Conservation (phyloP, 1,139 yeast genomes). For the Candida smagusa region DNA sequence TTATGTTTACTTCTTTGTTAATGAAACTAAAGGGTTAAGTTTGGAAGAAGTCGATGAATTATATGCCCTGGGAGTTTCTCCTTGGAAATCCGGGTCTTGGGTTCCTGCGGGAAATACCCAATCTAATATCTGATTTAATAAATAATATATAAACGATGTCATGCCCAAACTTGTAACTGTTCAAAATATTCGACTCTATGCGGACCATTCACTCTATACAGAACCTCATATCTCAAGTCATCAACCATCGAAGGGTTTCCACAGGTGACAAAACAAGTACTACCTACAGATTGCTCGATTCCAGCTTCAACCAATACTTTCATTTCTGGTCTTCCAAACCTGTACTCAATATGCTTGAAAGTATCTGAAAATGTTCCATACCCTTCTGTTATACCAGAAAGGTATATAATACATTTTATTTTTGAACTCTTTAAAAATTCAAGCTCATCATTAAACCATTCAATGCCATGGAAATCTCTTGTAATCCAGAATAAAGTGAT, state of each 20-base stretch:
- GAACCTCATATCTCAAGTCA: slow-evolving; percentile 12
- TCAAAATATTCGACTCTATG: slow-evolving; percentile 14
- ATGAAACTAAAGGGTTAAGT: slow-evolving; percentile 58
- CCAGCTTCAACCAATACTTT: slow-evolving; percentile 19
- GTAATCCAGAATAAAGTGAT: slow-evolving; percentile 20
- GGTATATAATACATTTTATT: slow-evolving; percentile 16
- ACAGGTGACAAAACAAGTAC: slow-evolving; percentile 34
- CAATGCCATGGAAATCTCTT: slow-evolving; percentile 15
- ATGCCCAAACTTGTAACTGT: slow-evolving; percentile 19
- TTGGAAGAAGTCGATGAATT: slow-evolving; percentile 69
- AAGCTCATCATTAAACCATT: slow-evolving; percentile 21
- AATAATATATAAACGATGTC: slow-evolving; percentile 1
- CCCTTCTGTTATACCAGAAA: slow-evolving; percentile 9
- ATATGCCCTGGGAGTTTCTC: slow-evolving; percentile 44
- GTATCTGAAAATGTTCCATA: slow-evolving; percentile 5
- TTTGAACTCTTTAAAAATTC: slow-evolving; percentile 11
- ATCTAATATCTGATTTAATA: too few relatives aligned
- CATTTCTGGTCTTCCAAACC: slow-evolving; percentile 31
- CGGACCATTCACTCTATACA: slow-evolving; percentile 6
- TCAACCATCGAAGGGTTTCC: slow-evolving; percentile 36
- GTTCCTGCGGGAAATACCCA: slow-evolving; percentile 31
- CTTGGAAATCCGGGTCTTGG: slow-evolving; percentile 51
- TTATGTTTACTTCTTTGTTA: slow-evolving; percentile 55
- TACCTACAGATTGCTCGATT: slow-evolving; percentile 22
- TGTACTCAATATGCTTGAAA: slow-evolving; percentile 20